Percentiles rank a stretch among this genome's conserved stretches.
These are phyloP conservation scores for Tetrahymena borealis DNA, from an alignment of 73 alveolate species.

Conservation along the genomic window DNA sequence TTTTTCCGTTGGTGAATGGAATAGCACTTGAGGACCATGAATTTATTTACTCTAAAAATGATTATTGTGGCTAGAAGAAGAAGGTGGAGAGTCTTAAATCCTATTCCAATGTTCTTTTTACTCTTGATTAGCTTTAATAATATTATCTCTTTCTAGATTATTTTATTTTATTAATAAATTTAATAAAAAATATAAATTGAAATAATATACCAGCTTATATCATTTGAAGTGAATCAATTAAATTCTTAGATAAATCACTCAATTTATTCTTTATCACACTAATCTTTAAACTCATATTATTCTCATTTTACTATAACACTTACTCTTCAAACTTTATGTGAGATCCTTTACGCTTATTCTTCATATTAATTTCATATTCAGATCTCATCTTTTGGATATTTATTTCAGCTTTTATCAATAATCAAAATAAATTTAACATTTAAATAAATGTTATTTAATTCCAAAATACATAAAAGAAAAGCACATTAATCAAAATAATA, in stretches of 20 bases:
- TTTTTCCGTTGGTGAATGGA: neutral
- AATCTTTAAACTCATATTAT: neutral
- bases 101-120: neutral
- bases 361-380: neutral
- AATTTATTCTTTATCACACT: neutral
- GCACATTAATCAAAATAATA: no score
- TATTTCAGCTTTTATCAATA: neutral
- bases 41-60: neutral
- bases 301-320: neutral
- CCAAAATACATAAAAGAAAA: no score
- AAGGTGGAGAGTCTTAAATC: neutral
- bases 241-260: neutral
- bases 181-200: no score
- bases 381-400: neutral
- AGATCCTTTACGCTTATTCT: neutral
- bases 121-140: neutral
- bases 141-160: neutral
- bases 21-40: neutral
- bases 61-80: neutral
- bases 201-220: neutral
- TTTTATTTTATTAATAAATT: no score
- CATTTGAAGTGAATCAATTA: neutral
- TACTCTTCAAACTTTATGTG: neutral
- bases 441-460: no score
- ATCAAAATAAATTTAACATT: no score